phyloP scores from a whole-genome alignment of 2,329 filamentous ascomycete species.

The Colletotrichum musae region DNA sequence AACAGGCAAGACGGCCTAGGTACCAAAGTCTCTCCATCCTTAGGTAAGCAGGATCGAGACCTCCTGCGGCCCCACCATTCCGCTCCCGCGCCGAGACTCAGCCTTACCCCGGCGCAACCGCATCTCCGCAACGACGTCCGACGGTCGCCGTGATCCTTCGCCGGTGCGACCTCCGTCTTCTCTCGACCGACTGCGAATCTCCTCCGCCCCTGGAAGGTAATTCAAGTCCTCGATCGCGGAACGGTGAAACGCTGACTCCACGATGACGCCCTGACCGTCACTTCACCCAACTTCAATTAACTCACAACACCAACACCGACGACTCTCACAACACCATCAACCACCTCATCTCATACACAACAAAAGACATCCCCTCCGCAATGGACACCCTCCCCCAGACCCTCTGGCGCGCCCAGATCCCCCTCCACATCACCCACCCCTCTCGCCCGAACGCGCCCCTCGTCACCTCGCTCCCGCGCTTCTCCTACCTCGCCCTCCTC shows the following conservation, averaged over 20 bases:
- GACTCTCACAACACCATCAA: background rate
- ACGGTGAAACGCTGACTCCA: background rate
- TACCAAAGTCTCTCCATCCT: background rate
- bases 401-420: constrained; percentile 69
- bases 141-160: constrained; percentile 1
- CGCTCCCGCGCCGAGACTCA: constrained; percentile 24
- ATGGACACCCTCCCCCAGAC: constrained; percentile 56
- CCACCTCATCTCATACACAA: background rate
- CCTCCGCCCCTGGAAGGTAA: background rate
- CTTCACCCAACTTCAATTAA: background rate
- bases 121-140: constrained; percentile 24
- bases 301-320: background rate
- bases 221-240: background rate
- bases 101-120: constrained; percentile 23
- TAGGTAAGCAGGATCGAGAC: background rate
- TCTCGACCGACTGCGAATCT: background rate
- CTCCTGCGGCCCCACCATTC: background rate
- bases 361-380: background rate
- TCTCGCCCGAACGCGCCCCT: constrained; percentile 63
- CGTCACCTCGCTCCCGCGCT: constrained; percentile 68
- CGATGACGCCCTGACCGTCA: constrained; percentile 21
- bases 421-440: constrained; percentile 68
- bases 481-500: constrained; percentile 72
- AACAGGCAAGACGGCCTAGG: constrained; percentile 11
- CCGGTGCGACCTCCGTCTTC: background rate